phyloP scores from a whole-genome alignment of 257 asterid genomes.

The Linderniella brevidens region DNA sequence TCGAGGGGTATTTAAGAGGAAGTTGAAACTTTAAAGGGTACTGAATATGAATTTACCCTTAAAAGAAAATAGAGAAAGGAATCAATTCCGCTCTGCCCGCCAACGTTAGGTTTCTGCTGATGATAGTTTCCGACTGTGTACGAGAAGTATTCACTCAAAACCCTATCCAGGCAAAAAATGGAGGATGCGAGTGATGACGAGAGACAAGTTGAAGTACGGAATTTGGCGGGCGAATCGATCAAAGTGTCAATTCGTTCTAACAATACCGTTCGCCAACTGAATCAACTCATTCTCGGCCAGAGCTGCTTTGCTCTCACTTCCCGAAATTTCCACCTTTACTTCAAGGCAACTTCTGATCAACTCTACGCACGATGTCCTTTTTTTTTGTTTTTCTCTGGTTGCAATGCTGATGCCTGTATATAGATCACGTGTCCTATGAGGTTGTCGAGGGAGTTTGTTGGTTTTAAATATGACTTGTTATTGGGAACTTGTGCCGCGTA shows the following conservation, averaged over 20 bases:
- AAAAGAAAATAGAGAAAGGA: too few relatives aligned
- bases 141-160: too few relatives aligned
- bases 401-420: neutral
- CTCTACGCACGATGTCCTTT: neutral
- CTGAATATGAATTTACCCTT: too few relatives aligned
- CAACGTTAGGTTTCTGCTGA: too few relatives aligned
- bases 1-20: too few relatives aligned
- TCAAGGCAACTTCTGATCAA: conserved; percentile 25
- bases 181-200: conserved; percentile 6
- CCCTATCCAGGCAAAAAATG: too few relatives aligned
- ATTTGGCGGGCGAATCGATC: conserved; percentile 59
- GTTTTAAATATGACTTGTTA: too few relatives aligned
- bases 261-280: conserved; percentile 42
- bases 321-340: conserved; percentile 67
- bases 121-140: too few relatives aligned
- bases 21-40: too few relatives aligned
- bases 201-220: conserved; percentile 46
- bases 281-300: conserved; percentile 31
- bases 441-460: neutral
- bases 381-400: too few relatives aligned
- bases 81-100: too few relatives aligned
- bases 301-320: conserved; percentile 49
- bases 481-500: too few relatives aligned
- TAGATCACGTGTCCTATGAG: neutral
- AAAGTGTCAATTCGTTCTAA: conserved; percentile 19